phyloP scores from a whole-genome alignment of 495 filamentous ascomycete species.

The Usnea hakonensis region DNA sequence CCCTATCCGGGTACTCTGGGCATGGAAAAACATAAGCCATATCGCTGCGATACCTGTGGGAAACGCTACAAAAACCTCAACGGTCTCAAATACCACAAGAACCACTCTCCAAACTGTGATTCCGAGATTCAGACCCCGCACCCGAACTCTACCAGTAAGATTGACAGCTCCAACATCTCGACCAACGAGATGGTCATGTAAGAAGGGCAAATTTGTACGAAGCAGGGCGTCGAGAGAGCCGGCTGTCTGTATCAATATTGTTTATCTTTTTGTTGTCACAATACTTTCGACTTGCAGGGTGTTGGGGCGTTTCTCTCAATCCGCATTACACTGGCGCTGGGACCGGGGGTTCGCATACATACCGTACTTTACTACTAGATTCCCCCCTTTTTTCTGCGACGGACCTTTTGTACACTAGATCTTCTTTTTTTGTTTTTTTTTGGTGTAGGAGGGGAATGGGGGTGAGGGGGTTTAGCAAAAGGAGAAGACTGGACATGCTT shows the following conservation, averaged over 20 bases:
- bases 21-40: slow-evolving; percentile 99
- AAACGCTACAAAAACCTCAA: slow-evolving; percentile 99
- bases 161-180: not conserved
- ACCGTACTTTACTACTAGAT: too few species aligned
- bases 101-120: slow-evolving; percentile 69
- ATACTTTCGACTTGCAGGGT: slow-evolving; percentile 3
- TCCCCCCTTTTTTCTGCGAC: slow-evolving; percentile 13
- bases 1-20: slow-evolving; percentile 93
- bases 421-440: not conserved
- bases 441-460: too few species aligned
- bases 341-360: slow-evolving; percentile 15
- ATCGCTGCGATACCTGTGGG: slow-evolving; percentile 90
- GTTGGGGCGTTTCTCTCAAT: slow-evolving; percentile 1
- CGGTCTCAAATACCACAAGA: slow-evolving; percentile 87
- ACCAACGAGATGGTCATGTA: slow-evolving; percentile 1
- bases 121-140: slow-evolving; percentile 28
- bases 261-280: not conserved
- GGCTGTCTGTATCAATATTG: not conserved
- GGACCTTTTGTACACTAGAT: not conserved
- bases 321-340: slow-evolving; percentile 13
- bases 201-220: not conserved
- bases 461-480: too few species aligned
- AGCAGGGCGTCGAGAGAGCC: not conserved
- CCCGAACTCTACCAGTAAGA: not conserved
- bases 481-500: too few species aligned